Evolutionary conservation across 306 rosid species (phyloP), one percentile per base, ranked within the genome.

Genomic region (Sophora flavescens): DNA sequence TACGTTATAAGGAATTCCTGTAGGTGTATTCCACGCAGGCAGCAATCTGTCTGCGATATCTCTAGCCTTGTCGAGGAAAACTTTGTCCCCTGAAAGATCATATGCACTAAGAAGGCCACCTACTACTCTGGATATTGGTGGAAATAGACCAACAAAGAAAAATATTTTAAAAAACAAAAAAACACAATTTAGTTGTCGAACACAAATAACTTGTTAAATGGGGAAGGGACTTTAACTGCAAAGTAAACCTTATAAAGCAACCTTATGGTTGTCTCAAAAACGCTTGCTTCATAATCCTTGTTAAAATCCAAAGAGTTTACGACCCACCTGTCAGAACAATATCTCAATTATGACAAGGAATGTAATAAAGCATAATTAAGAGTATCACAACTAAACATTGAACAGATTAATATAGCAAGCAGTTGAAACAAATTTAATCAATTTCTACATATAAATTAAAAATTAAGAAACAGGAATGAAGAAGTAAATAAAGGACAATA

Each of bases 241-340:
- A 83, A 87, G 84, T 91, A 95, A 95, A 95, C 96, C 97, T 89
- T 87, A 89, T 85, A 86, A 83, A 72, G 90, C 90, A 89, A 91
- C 98, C 98, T 96, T 93, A 96, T 96, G 86, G 98, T 96, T 88
- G 99, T 96, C 96, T 96, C 98, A 85, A 96, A 96, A 77, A 96
- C 98, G 62, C 99, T 96, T 69, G 98, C 98, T 18, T 96, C 98
- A 58, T 93, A 89, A 63, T 96, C 88, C 97, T 93, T 96, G 88
- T 96, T 78, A 87, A 96, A 96, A 87, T 96, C 96, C 93, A 96
- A 84, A 12, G 89, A 74, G 80, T 78, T 89, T 36, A 87, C 93
- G 18, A 96, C 85, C 99, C 99, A 96, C 78, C 99, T 96, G 93
- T 77, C 85, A 87, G 76, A 83, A 70, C 13, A 79, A 80, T 44